Base-by-base conservation (phyloP, 331 rosid genomes). In the Malus hybrid region DNA sequence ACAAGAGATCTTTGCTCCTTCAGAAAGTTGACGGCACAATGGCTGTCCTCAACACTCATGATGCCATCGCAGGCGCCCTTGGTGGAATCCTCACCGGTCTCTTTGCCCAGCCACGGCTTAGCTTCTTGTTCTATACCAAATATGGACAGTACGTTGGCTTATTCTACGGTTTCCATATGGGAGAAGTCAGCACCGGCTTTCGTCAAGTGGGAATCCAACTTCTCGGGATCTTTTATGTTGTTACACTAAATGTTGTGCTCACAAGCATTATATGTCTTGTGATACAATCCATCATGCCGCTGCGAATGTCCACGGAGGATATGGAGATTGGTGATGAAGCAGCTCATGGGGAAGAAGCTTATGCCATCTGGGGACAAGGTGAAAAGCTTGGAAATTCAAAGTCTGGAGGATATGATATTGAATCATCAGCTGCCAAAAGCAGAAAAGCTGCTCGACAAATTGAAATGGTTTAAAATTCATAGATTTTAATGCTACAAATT, bases 21-120 rank as follows among this genome's bases (percentile, higher is more conserved):
- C 83, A 80, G 66, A 74, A 62, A 68, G 83, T 80, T 11, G 83
- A 80, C 56, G 83, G 74, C 83, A 80, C 83, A 65, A 80, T 80
- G 83, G 83, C 83, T 39, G 75, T 80, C 19, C 33, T 74, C 4
- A 76, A 80, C 72, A 80, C 83, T 20, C 83, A 80, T 36, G 83
- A 80, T 36, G 83, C 83, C 39, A 30, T 80, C 1, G 83, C 83
- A 2, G 83, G 83, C n/a, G 15, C 75, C 36, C 78, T 80, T 1
- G 83, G 83, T 10, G 83, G 83, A 52, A 30, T 74, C 60, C 79
- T 80, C 50, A 11, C 83, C 0, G 79, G 83, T 14, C 53, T 68
- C 50, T 80, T 80, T 28, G 83, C 83, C 26, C 71, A 80, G n/a
- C 83, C 83, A 10, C 48, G 7, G 36, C 79, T 80, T 13, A 48